Base-by-base conservation (phyloP, 305 asterid species). In the Nicotiana rustica region DNA sequence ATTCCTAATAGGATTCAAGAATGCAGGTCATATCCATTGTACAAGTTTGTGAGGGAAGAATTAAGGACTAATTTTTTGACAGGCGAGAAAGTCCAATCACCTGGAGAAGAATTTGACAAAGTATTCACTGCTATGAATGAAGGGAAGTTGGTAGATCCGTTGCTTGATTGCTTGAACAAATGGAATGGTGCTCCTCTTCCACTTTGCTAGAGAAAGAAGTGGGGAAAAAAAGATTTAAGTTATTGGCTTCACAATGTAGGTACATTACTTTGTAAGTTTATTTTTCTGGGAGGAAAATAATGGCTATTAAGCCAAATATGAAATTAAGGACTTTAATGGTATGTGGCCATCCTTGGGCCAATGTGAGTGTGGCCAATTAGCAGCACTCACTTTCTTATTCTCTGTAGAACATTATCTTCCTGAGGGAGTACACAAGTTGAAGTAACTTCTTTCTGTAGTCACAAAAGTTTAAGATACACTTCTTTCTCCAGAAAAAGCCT, bases 111-210 rank as follows among this genome's bases (percentile, higher is more conserved):
- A 52, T 90, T 90, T 57, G 97, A 91, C 38, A 90, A 87, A 88
- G 94, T 93, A 5, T 93, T 90, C 79, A 77, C 84, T 2, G 97
- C 97, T 8, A 89, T 93, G 18, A 88, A 92, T 77, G 89, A 88
- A 44, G 97, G 95, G 67, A 88, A 85, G 62, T 66, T 93, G 81
- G 88, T 93, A 79, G 97, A 91, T 85, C 94, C 97, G 38, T 82
- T 93, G 92, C 66, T 93, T 88, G 91, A 90, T 13, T 91, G 97
- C 75, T 82, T 93, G 86, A 86, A 90, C 85, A 90, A 80, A 8
- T 93, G 97, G 97, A 86, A 91, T 88, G 97, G 97, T 81, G 81
- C 91, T 66, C 97, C 97, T 59, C 87, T 89, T 69, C 93, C 96
- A 9, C 87, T 92, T 19, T 85, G 87, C 79, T 92, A 81, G 82